Percentiles rank a stretch among this genome's conserved stretches.
These are phyloP conservation scores for Brassica incana DNA, from an alignment of 345 rosid species.

Conservation along the genomic window DNA sequence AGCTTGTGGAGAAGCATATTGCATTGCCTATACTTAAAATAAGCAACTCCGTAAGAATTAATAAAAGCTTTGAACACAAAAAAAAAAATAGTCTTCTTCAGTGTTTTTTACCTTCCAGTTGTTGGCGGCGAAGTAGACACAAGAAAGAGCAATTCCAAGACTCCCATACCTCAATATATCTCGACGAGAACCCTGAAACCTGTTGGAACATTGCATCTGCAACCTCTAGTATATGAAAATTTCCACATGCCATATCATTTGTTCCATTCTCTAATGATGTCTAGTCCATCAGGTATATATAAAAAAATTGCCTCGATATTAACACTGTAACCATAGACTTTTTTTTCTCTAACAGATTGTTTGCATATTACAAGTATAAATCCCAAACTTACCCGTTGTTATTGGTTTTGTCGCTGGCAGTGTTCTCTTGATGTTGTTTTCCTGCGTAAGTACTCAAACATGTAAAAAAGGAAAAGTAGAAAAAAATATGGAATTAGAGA, in stretches of 20 bases:
- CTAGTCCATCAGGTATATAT: neutral
- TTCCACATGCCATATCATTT: constrained; percentile 22
- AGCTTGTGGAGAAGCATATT: constrained; percentile 87
- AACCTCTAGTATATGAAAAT: constrained; percentile 47
- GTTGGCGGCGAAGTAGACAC: constrained; percentile 55
- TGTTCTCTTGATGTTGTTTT: constrained; percentile 43
- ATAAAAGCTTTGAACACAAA: neutral
- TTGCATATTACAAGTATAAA: neutral
- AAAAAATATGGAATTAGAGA: neutral
- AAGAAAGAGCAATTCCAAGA: constrained; percentile 73
- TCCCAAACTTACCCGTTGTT: constrained; percentile 19
- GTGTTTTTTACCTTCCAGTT: constrained; percentile 73
- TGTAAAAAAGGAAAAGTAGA: constrained; percentile 20
- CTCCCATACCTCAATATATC: constrained; percentile 83
- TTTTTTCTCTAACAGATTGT: neutral
- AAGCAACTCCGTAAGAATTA: neutral
- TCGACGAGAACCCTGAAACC: constrained; percentile 93
- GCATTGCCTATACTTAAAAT: constrained; percentile 69
- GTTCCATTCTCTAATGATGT: constrained; percentile 5
- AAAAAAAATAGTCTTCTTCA: neutral
- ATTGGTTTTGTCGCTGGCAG: constrained; percentile 24
- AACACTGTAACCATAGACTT: neutral
- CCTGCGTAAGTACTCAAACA: constrained; percentile 35
- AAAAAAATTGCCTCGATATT: neutral
- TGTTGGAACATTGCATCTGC: constrained; percentile 81